Conservation (phyloP, 2,329 filamentous ascomycete species). For the Fusarium sp. region DNA sequence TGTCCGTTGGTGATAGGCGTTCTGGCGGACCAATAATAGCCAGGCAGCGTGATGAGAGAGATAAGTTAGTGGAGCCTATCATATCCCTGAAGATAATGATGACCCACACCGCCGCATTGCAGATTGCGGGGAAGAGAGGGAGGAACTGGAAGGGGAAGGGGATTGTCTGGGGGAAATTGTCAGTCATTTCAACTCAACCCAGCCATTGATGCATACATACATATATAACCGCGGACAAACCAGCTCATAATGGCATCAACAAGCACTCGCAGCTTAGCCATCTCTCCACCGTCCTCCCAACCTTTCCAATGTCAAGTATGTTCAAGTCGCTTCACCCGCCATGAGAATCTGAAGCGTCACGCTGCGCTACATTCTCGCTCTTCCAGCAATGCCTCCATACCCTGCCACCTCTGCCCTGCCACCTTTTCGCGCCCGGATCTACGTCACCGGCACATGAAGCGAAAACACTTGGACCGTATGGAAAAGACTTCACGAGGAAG, state of each 20-base stretch:
- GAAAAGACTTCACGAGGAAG: background rate
- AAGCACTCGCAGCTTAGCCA: background rate
- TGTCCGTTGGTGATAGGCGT: background rate
- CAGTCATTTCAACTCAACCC: background rate
- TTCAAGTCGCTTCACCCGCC: constrained; percentile 41
- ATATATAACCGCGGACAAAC: background rate
- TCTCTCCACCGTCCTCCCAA: constrained; percentile 35
- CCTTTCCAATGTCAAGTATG: constrained; percentile 54
- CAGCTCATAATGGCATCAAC: constrained; percentile 2
- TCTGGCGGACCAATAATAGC: background rate
- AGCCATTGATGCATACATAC: background rate
- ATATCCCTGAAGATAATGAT: background rate
- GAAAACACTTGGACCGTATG: constrained; percentile 49
- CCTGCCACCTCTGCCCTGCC: constrained; percentile 50
- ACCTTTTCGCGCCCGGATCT: constrained; percentile 55
- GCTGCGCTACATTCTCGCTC: constrained; percentile 50
- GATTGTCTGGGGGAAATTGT: background rate
- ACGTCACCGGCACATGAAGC: constrained; percentile 53
- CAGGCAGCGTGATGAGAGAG: background rate
- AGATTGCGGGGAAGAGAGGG: background rate
- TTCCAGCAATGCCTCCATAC: constrained; percentile 42
- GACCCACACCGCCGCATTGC: background rate
- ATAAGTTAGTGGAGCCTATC: background rate
- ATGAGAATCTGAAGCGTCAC: constrained; percentile 50
- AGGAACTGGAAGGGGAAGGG: background rate